phyloP scores from a whole-genome alignment of 345 rosid species.

The Populus alba region DNA sequence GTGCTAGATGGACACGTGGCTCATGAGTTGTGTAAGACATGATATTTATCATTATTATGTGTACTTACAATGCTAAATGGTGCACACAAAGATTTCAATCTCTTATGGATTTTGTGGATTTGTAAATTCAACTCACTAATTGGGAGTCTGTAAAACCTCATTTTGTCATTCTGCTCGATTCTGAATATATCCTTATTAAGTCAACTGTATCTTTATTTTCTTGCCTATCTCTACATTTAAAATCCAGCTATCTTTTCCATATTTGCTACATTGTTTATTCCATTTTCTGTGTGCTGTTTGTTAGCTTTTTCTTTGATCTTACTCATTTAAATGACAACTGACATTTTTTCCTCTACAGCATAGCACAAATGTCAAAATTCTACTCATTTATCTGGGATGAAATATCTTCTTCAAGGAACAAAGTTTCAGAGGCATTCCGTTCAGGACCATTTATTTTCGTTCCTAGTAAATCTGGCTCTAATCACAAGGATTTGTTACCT shows the following conservation, averaged over 20 bases:
- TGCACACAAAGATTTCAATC: background rate
- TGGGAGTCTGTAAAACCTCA: background rate
- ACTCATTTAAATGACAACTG: slow-evolving; percentile 8
- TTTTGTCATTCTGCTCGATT: background rate
- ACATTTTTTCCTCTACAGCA: slow-evolving; percentile 46
- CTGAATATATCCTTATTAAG: background rate
- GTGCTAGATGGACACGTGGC: background rate
- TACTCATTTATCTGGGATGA: slow-evolving; percentile 75
- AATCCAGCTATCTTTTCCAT: background rate
- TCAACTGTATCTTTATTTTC: background rate
- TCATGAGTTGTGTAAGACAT: background rate
- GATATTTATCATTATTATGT: background rate
- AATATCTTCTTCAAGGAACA: slow-evolving; percentile 47
- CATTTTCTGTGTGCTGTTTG: background rate
- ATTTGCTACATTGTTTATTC: background rate
- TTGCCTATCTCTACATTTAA: background rate
- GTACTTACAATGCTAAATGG: background rate
- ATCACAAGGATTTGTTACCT: slow-evolving; percentile 46
- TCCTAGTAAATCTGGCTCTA: slow-evolving; percentile 45
- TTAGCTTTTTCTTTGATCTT: background rate
- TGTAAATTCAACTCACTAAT: background rate
- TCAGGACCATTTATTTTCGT: slow-evolving; percentile 62
- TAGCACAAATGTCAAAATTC: slow-evolving; percentile 68
- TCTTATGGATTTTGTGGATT: background rate
- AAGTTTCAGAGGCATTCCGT: slow-evolving; percentile 49